phyloP scores from a whole-genome alignment of 768 basidiomycete species.

The Gyrodon lividus region DNA sequence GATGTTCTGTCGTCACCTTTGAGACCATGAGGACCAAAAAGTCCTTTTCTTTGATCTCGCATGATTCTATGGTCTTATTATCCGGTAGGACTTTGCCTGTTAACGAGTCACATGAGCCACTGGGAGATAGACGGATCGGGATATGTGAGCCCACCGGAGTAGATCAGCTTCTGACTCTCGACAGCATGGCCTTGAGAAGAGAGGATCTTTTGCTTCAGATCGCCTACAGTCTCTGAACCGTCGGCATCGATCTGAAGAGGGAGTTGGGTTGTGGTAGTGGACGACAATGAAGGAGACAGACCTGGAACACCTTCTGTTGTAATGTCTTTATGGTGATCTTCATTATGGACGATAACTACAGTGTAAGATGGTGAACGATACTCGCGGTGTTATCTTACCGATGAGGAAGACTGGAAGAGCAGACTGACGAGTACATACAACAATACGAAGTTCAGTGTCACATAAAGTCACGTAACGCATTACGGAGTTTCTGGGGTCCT shows the following conservation, averaged over 20 bases:
- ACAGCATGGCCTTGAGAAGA: slow-evolving; percentile 71
- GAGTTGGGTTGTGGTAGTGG: neutral
- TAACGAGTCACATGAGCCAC: slow-evolving; percentile 3
- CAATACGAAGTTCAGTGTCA: slow-evolving; percentile 22
- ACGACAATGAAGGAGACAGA: slow-evolving; percentile 28
- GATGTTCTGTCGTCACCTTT: slow-evolving; percentile 58
- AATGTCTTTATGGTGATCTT: slow-evolving; percentile 96
- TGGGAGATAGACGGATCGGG: slow-evolving; percentile 2
- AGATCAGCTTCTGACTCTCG: slow-evolving; percentile 89
- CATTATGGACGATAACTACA: slow-evolving; percentile 46
- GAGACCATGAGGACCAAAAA: slow-evolving; percentile 99
- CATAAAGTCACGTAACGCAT: slow-evolving; percentile 16
- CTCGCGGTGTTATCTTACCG: slow-evolving; percentile 13
- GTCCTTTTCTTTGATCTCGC: slow-evolving; percentile 96
- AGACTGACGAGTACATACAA: slow-evolving; percentile 23
- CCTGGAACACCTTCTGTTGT: slow-evolving; percentile 88
- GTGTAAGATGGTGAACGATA: neutral
- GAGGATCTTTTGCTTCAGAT: slow-evolving; percentile 82
- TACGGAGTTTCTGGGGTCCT: slow-evolving; percentile 22
- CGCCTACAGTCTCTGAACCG: slow-evolving; percentile 66
- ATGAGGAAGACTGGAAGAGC: slow-evolving; percentile 15
- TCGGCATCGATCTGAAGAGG: slow-evolving; percentile 71
- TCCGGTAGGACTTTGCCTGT: slow-evolving; percentile 90
- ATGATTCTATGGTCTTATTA: slow-evolving; percentile 82
- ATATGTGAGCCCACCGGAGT: slow-evolving; percentile 61